phyloP scores from a whole-genome alignment of 129 eudicot genomes.

The Artemisia tridentata region DNA sequence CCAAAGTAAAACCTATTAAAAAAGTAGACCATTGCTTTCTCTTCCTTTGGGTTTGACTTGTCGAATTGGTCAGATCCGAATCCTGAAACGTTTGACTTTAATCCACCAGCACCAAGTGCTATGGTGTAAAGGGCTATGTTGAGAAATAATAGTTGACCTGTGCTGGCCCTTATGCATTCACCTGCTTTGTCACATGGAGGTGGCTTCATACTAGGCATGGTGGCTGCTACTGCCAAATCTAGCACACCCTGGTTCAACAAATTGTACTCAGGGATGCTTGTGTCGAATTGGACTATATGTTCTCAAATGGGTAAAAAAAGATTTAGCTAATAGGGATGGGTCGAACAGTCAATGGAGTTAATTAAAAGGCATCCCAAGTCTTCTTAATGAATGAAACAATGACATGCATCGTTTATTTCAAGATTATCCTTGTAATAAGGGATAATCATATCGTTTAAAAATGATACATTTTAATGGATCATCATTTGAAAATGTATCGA shows the following conservation, averaged over 20 bases:
- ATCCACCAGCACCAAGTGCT: conserved; percentile 85
- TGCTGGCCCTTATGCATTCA: conserved; percentile 57
- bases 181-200: conserved; percentile 45
- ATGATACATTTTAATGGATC: too few species aligned
- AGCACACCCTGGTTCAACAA: conserved; percentile 52
- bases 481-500: too few species aligned
- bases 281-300: background rate
- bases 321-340: too few species aligned
- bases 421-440: too few species aligned
- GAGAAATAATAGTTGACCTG: conserved; percentile 57
- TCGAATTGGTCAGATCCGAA: conserved; percentile 96
- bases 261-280: too few species aligned
- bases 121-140: conserved; percentile 76
- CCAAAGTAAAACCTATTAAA: conserved; percentile 78
- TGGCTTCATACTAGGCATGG: conserved; percentile 59
- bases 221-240: conserved; percentile 63
- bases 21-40: conserved; percentile 73
- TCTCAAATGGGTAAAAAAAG: too few species aligned
- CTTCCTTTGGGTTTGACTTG: conserved; percentile 58
- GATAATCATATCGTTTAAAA: too few species aligned
- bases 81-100: conserved; percentile 87
- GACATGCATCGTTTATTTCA: too few species aligned
- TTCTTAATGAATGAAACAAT: too few species aligned
- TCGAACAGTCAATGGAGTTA: too few species aligned
- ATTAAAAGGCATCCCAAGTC: too few species aligned